These are phyloP conservation scores for Lichenothelia convexa DNA, from an alignment of 495 filamentous ascomycete genomes.

Conservation along the genomic window DNA sequence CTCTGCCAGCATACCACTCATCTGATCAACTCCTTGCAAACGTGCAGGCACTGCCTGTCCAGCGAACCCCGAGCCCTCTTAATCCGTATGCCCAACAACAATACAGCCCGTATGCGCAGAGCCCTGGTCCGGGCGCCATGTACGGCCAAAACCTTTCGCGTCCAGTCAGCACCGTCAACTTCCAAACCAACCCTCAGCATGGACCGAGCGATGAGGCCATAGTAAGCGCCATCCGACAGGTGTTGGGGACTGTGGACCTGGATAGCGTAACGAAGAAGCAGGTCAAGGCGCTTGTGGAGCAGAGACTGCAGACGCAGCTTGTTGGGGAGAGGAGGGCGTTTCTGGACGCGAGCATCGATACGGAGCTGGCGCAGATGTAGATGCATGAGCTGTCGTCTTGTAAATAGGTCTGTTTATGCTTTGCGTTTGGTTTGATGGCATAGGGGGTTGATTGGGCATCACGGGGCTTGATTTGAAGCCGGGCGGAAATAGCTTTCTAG, in stretches of 20 bases:
- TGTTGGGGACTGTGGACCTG: slow-evolving; percentile 77
- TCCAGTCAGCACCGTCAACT: slow-evolving; percentile 52
- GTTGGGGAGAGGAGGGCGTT: slow-evolving; percentile 64
- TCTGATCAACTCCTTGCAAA: slow-evolving; percentile 39
- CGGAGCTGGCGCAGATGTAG: slow-evolving; percentile 87
- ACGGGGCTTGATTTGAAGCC: no score
- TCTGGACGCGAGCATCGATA: slow-evolving; percentile 81
- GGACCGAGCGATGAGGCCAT: slow-evolving; percentile 60
- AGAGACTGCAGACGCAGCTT: slow-evolving; percentile 74
- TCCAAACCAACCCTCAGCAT: slow-evolving; percentile 21
- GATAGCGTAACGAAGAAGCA: slow-evolving; percentile 98
- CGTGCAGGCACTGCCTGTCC: slow-evolving; percentile 27
- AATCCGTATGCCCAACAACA: no score
- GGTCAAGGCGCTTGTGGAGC: slow-evolving; percentile 70
- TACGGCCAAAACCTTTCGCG: slow-evolving; percentile 23
- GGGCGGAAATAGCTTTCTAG: no score
- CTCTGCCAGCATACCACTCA: slow-evolving; percentile 26
- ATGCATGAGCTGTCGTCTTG: neutral
- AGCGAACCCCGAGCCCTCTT: slow-evolving; percentile 20
- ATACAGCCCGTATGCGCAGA: slow-evolving; percentile 3
- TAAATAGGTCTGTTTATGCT: slow-evolving; percentile 1
- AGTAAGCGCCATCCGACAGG: slow-evolving; percentile 60
- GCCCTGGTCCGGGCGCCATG: slow-evolving; percentile 4
- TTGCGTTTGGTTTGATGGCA: neutral
- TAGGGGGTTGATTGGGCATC: neutral